Base-by-base conservation (phyloP, 2,329 filamentous ascomycete genomes). In the Balansia obtecta region DNA sequence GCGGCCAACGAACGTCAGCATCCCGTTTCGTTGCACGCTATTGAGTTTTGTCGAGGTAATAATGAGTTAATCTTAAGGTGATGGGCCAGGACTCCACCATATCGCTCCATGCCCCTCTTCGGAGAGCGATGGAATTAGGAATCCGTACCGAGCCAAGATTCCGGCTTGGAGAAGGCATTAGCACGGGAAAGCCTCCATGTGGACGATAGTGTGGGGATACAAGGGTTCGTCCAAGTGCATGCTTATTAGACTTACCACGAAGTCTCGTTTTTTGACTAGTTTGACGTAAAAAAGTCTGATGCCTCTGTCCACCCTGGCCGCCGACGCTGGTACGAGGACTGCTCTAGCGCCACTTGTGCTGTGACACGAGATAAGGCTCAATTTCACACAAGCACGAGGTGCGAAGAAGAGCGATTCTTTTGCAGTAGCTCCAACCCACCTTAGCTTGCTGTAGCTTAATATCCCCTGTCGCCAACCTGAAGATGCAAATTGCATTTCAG, bases 351-450 rank as follows among this genome's bases (percentile, higher is more conserved):
- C 34, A 45, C 41, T n/a, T 40, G 20, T 40, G 37, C 16, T 22
- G 22, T 46, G n/a, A 30, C 42, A 45, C 42, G 42, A 45, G 27
- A 45, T 45, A 45, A 33, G 42, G 22, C 42, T 45, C 42, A 45
- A 45, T 45, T 45, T 45, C 27, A 27, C 42, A 12, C 13, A 32
- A 32, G 42, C 22, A 32, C 34, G 15, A 37, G 34, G 34, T 37
- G 11, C 11, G 34, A 37, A 37, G 34, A 37, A 15, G 34, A 37
- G 34, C 4, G 34, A 5, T 15, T 37, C 10, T 12, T 12, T 37
- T 37, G 34, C 27, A 15, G 15, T 37, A 37, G 34, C 34, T 9
- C 34, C 34, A 37, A 37, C 5, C 34, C 27, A 27, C 7, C 27
- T 27, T 27, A 27, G 27, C 27, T 27, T 27, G 27, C 8, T 27